Conservation (phyloP, 2,329 filamentous ascomycete species). For the Botrytis deweyae region DNA sequence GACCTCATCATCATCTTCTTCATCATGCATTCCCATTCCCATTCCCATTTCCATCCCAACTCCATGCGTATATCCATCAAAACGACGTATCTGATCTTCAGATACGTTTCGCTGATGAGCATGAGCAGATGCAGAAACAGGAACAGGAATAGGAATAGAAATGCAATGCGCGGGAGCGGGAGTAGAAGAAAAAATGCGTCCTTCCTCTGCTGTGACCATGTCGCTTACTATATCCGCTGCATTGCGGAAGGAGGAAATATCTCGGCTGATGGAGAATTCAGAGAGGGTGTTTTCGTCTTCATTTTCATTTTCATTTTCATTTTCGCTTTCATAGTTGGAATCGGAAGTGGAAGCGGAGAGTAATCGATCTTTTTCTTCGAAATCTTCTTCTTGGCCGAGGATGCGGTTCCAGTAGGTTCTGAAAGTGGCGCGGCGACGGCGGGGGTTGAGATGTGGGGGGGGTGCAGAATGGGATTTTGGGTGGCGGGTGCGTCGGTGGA, state of each 20-base stretch:
- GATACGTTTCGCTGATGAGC: neutral
- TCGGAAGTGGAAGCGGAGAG: neutral
- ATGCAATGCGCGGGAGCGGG: neutral
- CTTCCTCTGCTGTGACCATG: conserved; percentile 30
- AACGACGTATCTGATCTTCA: neutral
- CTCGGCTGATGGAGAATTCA: conserved; percentile 29
- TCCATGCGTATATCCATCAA: neutral
- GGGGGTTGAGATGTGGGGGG: conserved; percentile 27
- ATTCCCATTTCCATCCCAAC: neutral
- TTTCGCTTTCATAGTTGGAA: neutral
- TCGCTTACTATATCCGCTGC: conserved; percentile 31
- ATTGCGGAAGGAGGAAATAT: conserved; percentile 31
- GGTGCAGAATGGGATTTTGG: conserved; percentile 24
- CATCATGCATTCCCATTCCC: neutral
- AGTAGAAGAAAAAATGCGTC: neutral
- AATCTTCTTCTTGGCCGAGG: conserved; percentile 23
- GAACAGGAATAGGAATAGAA: too few relatives aligned
- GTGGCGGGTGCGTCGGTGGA: conserved; percentile 30
- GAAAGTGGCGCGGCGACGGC: conserved; percentile 27
- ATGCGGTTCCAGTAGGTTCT: conserved; percentile 24
- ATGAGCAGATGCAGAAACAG: too few relatives aligned
- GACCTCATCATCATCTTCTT: neutral
- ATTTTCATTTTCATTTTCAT: conserved; percentile 18
- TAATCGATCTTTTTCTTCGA: conserved; percentile 30
- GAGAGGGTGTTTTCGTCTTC: neutral